Conservation (phyloP, 345 rosid genomes). For the Rhodamnia rubescens region DNA sequence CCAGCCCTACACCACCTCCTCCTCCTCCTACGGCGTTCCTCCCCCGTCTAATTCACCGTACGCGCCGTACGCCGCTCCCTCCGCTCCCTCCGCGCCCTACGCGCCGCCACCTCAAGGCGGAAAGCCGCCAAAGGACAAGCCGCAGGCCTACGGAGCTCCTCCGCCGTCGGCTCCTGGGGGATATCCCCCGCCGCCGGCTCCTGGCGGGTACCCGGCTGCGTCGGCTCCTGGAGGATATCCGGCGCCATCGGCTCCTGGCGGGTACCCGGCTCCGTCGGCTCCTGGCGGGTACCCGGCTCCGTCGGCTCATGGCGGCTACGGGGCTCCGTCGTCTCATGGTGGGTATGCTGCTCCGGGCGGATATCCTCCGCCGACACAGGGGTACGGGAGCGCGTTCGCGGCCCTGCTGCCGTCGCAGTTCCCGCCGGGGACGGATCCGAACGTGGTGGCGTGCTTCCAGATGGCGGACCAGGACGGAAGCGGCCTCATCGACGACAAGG, state of each 20-base stretch:
- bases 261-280: background rate
- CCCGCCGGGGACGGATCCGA: slow-evolving; percentile 84
- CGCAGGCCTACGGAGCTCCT: background rate
- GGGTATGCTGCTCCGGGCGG: slow-evolving; percentile 4
- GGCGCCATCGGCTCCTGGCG: background rate
- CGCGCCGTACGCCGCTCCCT: slow-evolving; percentile 28
- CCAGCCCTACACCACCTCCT: slow-evolving; percentile 6
- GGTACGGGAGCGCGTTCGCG: slow-evolving; percentile 58
- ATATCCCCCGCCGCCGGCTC: background rate
- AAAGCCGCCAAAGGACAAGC: slow-evolving; percentile 70
- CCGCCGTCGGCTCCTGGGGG: background rate
- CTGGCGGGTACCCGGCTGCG: background rate
- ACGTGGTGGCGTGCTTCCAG: slow-evolving; percentile 73
- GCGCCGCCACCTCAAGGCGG: slow-evolving; percentile 24
- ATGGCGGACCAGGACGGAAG: slow-evolving; percentile 81
- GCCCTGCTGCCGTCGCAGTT: slow-evolving; percentile 69
- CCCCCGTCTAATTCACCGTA: slow-evolving; percentile 19
- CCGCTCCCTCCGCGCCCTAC: slow-evolving; percentile 20
- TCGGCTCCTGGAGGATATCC: background rate
- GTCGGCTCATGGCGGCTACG: background rate
- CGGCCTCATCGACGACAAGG: slow-evolving; percentile 82
- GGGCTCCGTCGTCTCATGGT: slow-evolving; percentile 4
- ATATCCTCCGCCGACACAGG: slow-evolving; percentile 1
- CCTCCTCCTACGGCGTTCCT: slow-evolving; percentile 12
- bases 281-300: background rate